Base-by-base conservation (phyloP, 78 protist species). In the Salpingoeca rosetta region DNA sequence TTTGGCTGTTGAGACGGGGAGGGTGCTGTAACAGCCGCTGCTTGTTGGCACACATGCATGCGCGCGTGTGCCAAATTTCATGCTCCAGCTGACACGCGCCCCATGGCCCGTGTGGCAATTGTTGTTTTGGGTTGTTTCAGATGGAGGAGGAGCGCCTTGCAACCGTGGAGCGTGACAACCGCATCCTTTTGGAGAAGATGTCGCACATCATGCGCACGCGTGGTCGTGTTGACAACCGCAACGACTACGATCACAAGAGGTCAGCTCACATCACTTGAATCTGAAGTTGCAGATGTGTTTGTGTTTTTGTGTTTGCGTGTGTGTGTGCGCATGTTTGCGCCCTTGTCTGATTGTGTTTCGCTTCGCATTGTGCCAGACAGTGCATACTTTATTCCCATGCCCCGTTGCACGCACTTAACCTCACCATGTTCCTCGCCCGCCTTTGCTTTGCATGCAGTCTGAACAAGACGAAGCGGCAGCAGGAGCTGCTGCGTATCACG, bases 131-230 rank as follows among this genome's bases (percentile, higher is more conserved):
- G 31, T 7, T 51, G 65, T 51, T 17, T 51, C n/a, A 51, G 65
- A 10, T 42, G 82, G 82, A 78, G 56, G 56, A 80, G 37, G 84
- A 81, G 35, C 84, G 84, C 41, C 27, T 81, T 28, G 7, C 43
- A 45, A 38, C 2, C 1, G 44, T 81, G 2, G 84, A 81, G 84
- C 84, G 76, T n/a, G 84, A 81, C 39, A 81, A 81, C 73, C 75
- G 77, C 75, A 45, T 81, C 45, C 35, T 81, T 41, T 38, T 81
- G 22, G 84, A 81, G 44, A 81, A 81, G 44, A 81, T 81, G 84
- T 3, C 44, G 26, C 31, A 12, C 45, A 81, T 81, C 73, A 45
- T 81, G 84, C 65, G 65, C 17, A 51, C 65, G 31, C 7, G 31
- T 22, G 65, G 65, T 51, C 65, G 65, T 17, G 65, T 51, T 51